Percentiles rank a stretch among this genome's conserved stretches.
Conservation (phyloP, 2,329 filamentous ascomycete species). For the Huntiella omanensis region DNA sequence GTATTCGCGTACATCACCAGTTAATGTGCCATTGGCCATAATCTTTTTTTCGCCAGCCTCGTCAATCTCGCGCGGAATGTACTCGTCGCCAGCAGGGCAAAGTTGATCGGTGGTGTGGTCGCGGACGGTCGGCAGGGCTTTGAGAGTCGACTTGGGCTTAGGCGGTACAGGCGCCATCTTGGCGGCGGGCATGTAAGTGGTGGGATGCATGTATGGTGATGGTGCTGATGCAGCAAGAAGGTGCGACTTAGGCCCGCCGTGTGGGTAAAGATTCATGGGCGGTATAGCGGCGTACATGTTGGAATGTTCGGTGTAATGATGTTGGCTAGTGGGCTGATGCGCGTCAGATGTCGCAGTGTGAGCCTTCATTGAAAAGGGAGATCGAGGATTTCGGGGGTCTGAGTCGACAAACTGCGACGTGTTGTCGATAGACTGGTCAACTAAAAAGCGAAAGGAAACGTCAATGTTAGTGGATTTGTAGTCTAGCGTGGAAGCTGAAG, state of each 20-base stretch:
- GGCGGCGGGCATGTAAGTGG: background rate
- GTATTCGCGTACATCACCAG: conserved; percentile 62
- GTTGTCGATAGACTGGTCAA: too few species aligned
- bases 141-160: conserved; percentile 70
- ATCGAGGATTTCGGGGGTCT: background rate
- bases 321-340: too few species aligned
- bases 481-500: too few species aligned
- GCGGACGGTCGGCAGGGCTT: conserved; percentile 84
- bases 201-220: background rate
- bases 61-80: conserved; percentile 81
- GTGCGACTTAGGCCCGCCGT: conserved; percentile 9
- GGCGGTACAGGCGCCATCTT: conserved; percentile 35
- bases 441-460: too few species aligned
- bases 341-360: background rate
- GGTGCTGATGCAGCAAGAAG: background rate
- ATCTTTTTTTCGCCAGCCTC: conserved; percentile 92
- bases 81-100: conserved; percentile 76
- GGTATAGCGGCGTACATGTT: conserved; percentile 11
- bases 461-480: background rate
- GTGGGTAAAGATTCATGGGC: conserved; percentile 20
- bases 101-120: conserved; percentile 96
- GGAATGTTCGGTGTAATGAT: too few species aligned
- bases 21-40: conserved; percentile 58
- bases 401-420: too few species aligned
- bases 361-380: conserved; percentile 11